Evolutionary conservation across 768 basidiomycete species (phyloP).

Genomic region (Trametes meyenii): DNA sequence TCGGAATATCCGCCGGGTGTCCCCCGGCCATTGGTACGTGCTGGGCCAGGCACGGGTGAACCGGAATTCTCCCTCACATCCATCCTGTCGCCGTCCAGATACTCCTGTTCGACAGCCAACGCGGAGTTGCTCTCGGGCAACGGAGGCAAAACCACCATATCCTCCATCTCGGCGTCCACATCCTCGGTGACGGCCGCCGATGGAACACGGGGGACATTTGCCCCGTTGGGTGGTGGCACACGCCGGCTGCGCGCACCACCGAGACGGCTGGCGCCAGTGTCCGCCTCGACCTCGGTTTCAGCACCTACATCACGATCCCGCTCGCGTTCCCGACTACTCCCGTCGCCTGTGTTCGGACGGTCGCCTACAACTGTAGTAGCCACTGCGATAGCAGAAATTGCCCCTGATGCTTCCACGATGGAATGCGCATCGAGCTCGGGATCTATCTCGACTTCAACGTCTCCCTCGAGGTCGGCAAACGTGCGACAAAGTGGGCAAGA

Average conservation of each 20-base stretch:
- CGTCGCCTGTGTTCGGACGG: conserved; percentile 28
- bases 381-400: conserved; percentile 19
- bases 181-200: conserved; percentile 23
- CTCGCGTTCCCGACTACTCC: conserved; percentile 23
- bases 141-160: conserved; percentile 26
- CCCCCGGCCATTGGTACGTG: conserved; percentile 15
- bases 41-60: conserved; percentile 26
- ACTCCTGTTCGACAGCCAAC: conserved; percentile 20
- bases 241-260: conserved; percentile 24
- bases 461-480: conserved; percentile 93
- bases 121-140: conserved; percentile 31
- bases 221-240: conserved; percentile 12
- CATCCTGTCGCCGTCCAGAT: conserved; percentile 18
- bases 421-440: conserved; percentile 32
- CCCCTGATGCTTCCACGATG: conserved; percentile 17
- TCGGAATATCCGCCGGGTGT: conserved; percentile 15
- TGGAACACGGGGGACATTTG: not conserved
- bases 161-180: conserved; percentile 32
- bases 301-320: conserved; percentile 31
- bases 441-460: conserved; percentile 75
- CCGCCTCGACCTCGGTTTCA: conserved; percentile 37
- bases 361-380: conserved; percentile 24
- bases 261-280: conserved; percentile 27
- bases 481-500: conserved; percentile 94
- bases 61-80: conserved; percentile 22